These are phyloP conservation scores for Chrysanthemum seticuspe DNA, from an alignment of 129 eudicot species.

Conservation along the genomic window DNA sequence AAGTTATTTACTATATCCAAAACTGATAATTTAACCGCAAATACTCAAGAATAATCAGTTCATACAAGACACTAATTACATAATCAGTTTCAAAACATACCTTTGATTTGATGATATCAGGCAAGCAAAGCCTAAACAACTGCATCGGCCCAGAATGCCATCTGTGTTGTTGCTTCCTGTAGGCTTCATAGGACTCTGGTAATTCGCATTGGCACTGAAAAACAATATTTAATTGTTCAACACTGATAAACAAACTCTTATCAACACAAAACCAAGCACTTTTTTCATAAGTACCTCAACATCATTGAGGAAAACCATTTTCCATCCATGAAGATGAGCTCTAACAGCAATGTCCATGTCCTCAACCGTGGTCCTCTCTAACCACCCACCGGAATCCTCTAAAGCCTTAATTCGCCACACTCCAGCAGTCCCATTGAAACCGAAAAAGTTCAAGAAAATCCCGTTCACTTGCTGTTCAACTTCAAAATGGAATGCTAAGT, in stretches of 20 bases:
- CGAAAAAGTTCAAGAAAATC: slow-evolving; percentile 73
- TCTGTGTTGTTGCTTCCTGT: slow-evolving; percentile 91
- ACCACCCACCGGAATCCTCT: slow-evolving; percentile 95
- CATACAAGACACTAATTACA: no score
- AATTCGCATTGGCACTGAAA: slow-evolving; percentile 83
- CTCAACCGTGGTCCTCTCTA: slow-evolving; percentile 95
- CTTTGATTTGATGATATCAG: slow-evolving; percentile 76
- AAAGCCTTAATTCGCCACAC: slow-evolving; percentile 95
- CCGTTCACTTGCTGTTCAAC: slow-evolving; percentile 99
- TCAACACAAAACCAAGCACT: no score
- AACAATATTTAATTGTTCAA: not conserved
- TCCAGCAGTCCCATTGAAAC: slow-evolving; percentile 96
- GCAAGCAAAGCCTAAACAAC: slow-evolving; percentile 83
- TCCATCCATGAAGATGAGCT: slow-evolving; percentile 98
- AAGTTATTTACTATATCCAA: no score
- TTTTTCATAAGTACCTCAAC: slow-evolving; percentile 60
- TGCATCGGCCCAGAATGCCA: slow-evolving; percentile 99
- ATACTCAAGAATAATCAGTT: no score
- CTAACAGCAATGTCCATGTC: slow-evolving; percentile 98
- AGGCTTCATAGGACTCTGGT: slow-evolving; percentile 96
- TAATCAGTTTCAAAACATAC: slow-evolving; percentile 27
- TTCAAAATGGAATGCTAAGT: slow-evolving; percentile 90
- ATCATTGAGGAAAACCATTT: slow-evolving; percentile 82
- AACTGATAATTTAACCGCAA: no score
- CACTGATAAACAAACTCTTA: not conserved